Conservation (phyloP, 306 rosid species). For the Cucumis hystrix region DNA sequence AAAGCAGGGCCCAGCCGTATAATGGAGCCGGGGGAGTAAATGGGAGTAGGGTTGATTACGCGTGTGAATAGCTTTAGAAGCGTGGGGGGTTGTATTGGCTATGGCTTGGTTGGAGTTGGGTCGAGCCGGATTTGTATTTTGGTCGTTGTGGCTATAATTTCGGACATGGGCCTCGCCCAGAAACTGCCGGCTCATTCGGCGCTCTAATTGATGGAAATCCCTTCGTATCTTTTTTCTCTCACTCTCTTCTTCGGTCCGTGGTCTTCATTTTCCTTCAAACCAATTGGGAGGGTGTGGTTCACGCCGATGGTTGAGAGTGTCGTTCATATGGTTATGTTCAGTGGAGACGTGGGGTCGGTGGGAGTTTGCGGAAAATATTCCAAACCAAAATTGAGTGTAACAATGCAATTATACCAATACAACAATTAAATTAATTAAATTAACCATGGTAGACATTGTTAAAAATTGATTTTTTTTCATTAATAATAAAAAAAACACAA, state of each 20-base stretch:
- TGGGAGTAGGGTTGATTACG: constrained; percentile 20
- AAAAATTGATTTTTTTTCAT: no score
- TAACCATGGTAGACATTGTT: neutral
- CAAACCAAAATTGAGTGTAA: neutral
- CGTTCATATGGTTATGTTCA: neutral
- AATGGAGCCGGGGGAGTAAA: constrained; percentile 17
- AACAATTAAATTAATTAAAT: neutral
- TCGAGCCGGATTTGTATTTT: neutral
- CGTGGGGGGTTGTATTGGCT: constrained; percentile 3
- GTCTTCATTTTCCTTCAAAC: neutral
- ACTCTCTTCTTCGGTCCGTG: neutral
- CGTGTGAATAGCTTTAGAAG: constrained; percentile 28
- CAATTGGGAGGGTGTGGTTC: neutral
- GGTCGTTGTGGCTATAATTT: constrained; percentile 2
- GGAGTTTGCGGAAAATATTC: neutral
- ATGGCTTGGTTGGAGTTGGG: neutral
- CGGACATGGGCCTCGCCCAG: constrained; percentile 1
- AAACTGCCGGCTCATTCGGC: constrained; percentile 7
- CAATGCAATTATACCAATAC: neutral
- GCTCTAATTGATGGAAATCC: neutral
- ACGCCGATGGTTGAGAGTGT: neutral
- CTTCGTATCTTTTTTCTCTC: neutral
- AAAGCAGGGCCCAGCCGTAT: constrained; percentile 10
- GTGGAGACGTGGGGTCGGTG: neutral
- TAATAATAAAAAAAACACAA: no score